Percentiles rank a stretch among this genome's conserved stretches.
Conservation (phyloP, 208 protist genomes). For the Crithidia bombi region DNA sequence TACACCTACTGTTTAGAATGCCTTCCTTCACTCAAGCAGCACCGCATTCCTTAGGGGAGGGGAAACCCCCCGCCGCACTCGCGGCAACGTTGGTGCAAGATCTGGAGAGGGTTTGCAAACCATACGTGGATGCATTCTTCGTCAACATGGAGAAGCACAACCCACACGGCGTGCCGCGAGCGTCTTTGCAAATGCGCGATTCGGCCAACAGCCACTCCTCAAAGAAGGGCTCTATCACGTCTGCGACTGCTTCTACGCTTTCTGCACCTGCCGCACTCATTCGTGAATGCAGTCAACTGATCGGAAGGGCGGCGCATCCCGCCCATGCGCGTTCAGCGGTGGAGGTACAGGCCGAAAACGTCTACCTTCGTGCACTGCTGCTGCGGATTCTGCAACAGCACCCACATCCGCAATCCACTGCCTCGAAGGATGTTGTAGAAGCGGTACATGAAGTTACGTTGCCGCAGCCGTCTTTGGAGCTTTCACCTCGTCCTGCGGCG, state of each 20-base stretch:
- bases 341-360: constrained; percentile 46
- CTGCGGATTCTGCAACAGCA: constrained; percentile 21
- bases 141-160: not conserved
- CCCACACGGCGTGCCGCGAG: not conserved
- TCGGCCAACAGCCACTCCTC: constrained; percentile 1
- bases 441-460: constrained; percentile 1
- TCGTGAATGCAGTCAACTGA: constrained; percentile 9
- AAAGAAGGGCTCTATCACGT: not conserved
- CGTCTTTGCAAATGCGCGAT: constrained; percentile 21
- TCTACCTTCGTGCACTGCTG: constrained; percentile 36
- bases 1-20: not conserved
- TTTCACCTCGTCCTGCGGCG: not conserved
- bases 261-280: constrained; percentile 11
- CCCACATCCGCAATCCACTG: not conserved
- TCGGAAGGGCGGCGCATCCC: constrained; percentile 12
- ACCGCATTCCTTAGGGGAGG: not conserved
- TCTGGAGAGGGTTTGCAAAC: constrained; percentile 21
- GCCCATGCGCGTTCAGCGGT: constrained; percentile 1
- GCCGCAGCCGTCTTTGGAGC: not conserved
- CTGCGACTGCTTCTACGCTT: not conserved
- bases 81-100: not conserved
- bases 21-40: not conserved
- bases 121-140: constrained; percentile 28
- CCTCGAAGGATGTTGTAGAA: not conserved
- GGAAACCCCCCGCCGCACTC: not conserved